A percentile compares a stretch with the other conserved stretches of the same genome.
These are phyloP conservation scores for Coemansia sp. DNA, from an alignment of 192 early-diverging fungal species.

Conservation along the genomic window DNA sequence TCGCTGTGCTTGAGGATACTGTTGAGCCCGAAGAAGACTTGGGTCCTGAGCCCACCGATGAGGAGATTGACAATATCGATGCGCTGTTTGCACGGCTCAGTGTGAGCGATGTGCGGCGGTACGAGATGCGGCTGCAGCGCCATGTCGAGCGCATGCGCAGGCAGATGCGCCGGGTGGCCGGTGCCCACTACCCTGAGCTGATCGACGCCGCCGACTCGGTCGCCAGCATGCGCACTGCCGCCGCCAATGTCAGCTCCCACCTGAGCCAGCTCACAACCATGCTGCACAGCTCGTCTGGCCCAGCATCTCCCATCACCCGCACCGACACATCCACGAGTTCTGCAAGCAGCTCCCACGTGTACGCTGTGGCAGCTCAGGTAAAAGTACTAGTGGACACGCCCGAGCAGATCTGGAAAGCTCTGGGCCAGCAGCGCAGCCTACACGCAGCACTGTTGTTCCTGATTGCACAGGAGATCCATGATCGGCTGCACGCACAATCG, in stretches of 20 bases:
- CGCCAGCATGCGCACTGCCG: constrained; percentile 33
- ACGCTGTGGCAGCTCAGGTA: constrained; percentile 46
- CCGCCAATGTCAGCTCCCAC: constrained; percentile 18
- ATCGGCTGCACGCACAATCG: constrained; percentile 15
- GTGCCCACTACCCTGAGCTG: constrained; percentile 43
- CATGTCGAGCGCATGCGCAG: constrained; percentile 23
- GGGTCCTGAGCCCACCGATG: constrained; percentile 7
- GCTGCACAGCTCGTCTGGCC: constrained; percentile 2
- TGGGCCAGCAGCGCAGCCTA: constrained; percentile 27
- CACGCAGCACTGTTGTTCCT: constrained; percentile 44
- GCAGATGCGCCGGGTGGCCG: constrained; percentile 36
- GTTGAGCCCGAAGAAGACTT: background rate
- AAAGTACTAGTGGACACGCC: constrained; percentile 49
- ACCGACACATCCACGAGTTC: background rate
- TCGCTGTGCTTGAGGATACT: background rate
- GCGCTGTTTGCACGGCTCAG: constrained; percentile 32
- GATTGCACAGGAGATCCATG: constrained; percentile 38
- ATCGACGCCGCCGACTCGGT: constrained; percentile 45
- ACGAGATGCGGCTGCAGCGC: constrained; percentile 28
- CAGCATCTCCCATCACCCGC: no score
- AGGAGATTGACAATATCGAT: constrained; percentile 12
- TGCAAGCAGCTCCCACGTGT: constrained; percentile 9
- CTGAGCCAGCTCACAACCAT: constrained; percentile 14
- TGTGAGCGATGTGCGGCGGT: constrained; percentile 34
- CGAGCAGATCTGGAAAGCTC: constrained; percentile 46